Evolutionary conservation across 176 grass and related monocot genomes (phyloP), one percentile per base, ranked within the genome.

Genomic region (Eragrostis nindensis): DNA sequence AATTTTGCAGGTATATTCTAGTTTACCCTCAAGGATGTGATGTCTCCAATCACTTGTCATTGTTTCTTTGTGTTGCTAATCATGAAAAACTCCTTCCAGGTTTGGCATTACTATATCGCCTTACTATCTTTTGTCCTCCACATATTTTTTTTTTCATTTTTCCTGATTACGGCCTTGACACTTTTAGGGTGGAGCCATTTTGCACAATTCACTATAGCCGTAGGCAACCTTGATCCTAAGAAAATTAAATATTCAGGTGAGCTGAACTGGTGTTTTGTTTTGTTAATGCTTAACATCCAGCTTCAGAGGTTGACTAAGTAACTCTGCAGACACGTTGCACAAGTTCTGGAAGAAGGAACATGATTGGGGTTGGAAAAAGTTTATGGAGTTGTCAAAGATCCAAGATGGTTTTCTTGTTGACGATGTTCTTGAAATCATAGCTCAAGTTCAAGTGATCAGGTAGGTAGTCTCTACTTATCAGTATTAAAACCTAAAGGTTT

Each of bases 321-420:
- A 82, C 80, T 88, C 67, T 86, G 80, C 86, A 99, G 96, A 99
- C 68, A 99, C 96, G 41, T 70, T 95, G 79, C 96, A 99, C 71
- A 87, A 80, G 42, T 99, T 99, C 63, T 99, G 96, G 92, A 99
- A 98, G 88, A 98, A 99, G 81, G 96, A 95, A 57, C 92, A 99
- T 93, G 96, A 99, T 86, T 98, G 95, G 95, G 95, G 95, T 42
- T 98, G 95, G 95, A 98, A 94, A 77, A 98, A 98, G 53, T 98
- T 99, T 77, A 99, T 99, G 96, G 96, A 99, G 67, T 79, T 99
- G 63, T 95, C 96, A 72, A 99, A 99, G 73, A 79, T 99, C 26
- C 76, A 95, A 70, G 92, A 99, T 88, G 96, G 90, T 55, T 99
- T 99, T 84, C 83, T 99, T 86, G 90, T 89, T 73, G 84, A 90